Evolutionary conservation across 768 basidiomycete genomes (phyloP), one percentile per base, ranked within the genome.

Genomic region (Psilocybe subaeruginosa): DNA sequence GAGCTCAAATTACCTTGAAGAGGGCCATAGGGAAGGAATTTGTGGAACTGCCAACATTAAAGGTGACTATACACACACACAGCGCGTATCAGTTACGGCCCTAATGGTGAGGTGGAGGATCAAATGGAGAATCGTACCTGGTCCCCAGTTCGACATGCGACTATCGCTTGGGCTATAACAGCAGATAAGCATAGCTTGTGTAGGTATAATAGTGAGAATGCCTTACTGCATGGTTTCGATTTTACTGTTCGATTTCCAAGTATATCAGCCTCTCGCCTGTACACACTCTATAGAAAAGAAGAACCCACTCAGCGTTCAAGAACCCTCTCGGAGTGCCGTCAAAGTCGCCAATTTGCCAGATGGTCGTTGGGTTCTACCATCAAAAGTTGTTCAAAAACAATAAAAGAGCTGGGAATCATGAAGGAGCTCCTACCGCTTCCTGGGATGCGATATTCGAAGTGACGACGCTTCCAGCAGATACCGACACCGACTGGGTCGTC

Each of bases 281-380:
- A 3, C 17, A 11, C 5, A n/a, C 12, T 12, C 14, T 16, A 14
- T n/a, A 30, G 30, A 16, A 4, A 62, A 23, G 23, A 59, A 39
- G 9, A 50, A 8, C 73, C 31, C 54, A 75, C 75, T 76, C 76
- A 29, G 74, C 75, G 46, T 77, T 77, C 61, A 74, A 56, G 64
- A 77, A 76, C 9, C 76, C 76, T 54, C 71, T 60, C 19, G 76
- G 75, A 8, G 72, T 76, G 14, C 76, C 76, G 57, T 77, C 76
- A 53, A 70, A 72, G 54, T 77, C 76, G 11, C 76, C 75, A 31
- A 77, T 72, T 65, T 72, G 71, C 75, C 76, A 77, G 23, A 76
- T 76, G 5, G 56, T 56, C 2, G 67, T 63, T 1, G 72, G 73
- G 54, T 64, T 73, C 74, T 74, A 45, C 8, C 30, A 54, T 5